Evolutionary conservation across 192 early-diverging fungal species (phyloP).

Genomic region (Polychytrium aggregatum): DNA sequence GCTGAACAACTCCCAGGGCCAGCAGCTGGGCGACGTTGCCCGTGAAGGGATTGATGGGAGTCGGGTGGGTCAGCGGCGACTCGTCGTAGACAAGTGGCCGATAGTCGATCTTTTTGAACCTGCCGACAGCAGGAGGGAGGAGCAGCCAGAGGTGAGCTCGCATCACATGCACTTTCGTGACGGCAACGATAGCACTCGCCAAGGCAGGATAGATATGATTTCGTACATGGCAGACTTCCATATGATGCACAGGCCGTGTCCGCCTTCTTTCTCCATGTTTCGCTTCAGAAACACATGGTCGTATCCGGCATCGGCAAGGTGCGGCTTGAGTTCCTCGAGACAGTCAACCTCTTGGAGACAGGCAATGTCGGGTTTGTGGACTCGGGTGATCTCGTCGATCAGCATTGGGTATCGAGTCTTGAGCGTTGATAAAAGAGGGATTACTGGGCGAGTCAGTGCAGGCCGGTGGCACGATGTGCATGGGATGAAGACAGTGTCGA

Average conservation of each 20-base stretch:
- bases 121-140: too few relatives aligned
- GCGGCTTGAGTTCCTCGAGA: constrained; percentile 2
- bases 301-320: constrained; percentile 7
- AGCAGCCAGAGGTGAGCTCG: too few relatives aligned
- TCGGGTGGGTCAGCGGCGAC: constrained; percentile 9
- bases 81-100: constrained; percentile 7
- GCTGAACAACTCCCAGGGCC: not conserved
- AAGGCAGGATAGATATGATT: too few relatives aligned
- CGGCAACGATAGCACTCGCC: too few relatives aligned
- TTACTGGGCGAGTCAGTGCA: too few relatives aligned
- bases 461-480: not conserved
- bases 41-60: constrained; percentile 5
- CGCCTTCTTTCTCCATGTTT: constrained; percentile 5
- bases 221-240: constrained; percentile 13
- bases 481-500: not conserved
- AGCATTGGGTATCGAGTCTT: constrained; percentile 8
- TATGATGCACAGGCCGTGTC: constrained; percentile 14
- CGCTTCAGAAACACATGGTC: constrained; percentile 11
- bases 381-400: constrained; percentile 6
- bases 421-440: not conserved
- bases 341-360: constrained; percentile 22
- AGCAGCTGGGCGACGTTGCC: constrained; percentile 14
- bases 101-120: constrained; percentile 7
- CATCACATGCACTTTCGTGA: too few relatives aligned
- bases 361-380: constrained; percentile 8